Evolutionary conservation across 768 basidiomycete genomes (phyloP).

Genomic region (Amanita exitialis): DNA sequence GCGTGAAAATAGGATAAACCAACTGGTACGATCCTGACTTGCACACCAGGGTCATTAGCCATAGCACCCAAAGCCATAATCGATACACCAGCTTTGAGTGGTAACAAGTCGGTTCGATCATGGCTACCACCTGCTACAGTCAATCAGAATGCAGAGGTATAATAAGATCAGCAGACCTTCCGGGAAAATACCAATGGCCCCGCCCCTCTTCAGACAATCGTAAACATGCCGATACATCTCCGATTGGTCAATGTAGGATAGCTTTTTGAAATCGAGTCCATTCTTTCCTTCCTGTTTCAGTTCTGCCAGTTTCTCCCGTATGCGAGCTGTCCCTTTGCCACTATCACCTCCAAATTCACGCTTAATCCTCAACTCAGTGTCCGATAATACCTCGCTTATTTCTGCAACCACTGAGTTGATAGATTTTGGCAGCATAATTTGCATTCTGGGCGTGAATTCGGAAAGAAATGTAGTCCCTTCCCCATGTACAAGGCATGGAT

Average conservation of each 20-base stretch:
- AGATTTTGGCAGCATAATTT: slow-evolving; percentile 79
- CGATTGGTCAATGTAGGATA: slow-evolving; percentile 89
- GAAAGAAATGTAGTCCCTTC: slow-evolving; percentile 66
- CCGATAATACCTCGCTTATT: slow-evolving; percentile 81
- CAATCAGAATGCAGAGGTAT: background rate
- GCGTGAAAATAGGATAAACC: slow-evolving; percentile 68
- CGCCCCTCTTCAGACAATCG: slow-evolving; percentile 72
- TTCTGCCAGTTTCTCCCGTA: slow-evolving; percentile 62
- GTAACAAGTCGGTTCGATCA: slow-evolving; percentile 92
- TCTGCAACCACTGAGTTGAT: slow-evolving; percentile 72
- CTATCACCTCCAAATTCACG: slow-evolving; percentile 80
- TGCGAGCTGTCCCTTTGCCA: slow-evolving; percentile 57
- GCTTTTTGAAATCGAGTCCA: slow-evolving; percentile 71
- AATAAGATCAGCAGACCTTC: slow-evolving; percentile 51
- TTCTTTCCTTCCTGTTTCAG: slow-evolving; percentile 37
- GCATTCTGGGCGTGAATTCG: slow-evolving; percentile 69
- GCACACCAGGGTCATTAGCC: slow-evolving; percentile 78
- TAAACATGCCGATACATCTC: slow-evolving; percentile 95
- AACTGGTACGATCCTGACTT: slow-evolving; percentile 89
- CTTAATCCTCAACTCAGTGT: slow-evolving; percentile 77
- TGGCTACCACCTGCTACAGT: slow-evolving; percentile 81
- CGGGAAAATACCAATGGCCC: slow-evolving; percentile 94
- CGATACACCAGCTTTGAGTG: slow-evolving; percentile 94
- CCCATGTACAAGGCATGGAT: slow-evolving; percentile 80
- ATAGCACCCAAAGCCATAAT: slow-evolving; percentile 98